Evolutionary conservation across 192 early-diverging fungal species (phyloP).

Genomic region (Powellomyces hirtus): DNA sequence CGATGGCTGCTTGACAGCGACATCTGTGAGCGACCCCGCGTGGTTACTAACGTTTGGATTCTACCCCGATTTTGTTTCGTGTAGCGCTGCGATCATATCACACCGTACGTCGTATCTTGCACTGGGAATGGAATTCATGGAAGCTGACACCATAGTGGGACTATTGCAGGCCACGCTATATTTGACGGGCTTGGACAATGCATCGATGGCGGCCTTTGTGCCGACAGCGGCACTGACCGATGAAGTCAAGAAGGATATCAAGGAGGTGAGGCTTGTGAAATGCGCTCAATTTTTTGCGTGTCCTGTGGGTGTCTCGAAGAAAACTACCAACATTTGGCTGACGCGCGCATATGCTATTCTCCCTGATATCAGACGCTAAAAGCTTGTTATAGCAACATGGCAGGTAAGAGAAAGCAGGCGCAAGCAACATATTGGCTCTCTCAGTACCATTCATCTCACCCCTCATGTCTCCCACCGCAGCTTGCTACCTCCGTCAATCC

Average conservation of each 20-base stretch:
- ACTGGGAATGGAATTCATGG: not conserved
- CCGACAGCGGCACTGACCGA: constrained; percentile 19
- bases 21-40: not conserved
- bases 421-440: not conserved
- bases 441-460: too few relatives aligned
- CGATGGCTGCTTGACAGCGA: too few relatives aligned
- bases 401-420: constrained; percentile 34
- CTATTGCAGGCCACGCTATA: constrained; percentile 23
- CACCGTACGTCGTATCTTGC: too few relatives aligned
- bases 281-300: too few relatives aligned
- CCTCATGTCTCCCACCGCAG: too few relatives aligned
- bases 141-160: not conserved
- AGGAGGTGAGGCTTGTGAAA: constrained; percentile 31
- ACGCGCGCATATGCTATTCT: too few relatives aligned
- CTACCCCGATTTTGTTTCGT: not conserved
- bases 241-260: constrained; percentile 32
- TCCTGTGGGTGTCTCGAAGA: too few relatives aligned
- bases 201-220: constrained; percentile 25
- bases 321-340: too few relatives aligned
- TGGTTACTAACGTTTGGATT: constrained; percentile 1
- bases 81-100: constrained; percentile 24
- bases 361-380: constrained; percentile 42
- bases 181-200: constrained; percentile 40
- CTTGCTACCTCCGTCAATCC: constrained; percentile 37
- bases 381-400: constrained; percentile 47